phyloP scores from a whole-genome alignment of 2,329 filamentous ascomycete species.

The Cytospora paraplurivora region DNA sequence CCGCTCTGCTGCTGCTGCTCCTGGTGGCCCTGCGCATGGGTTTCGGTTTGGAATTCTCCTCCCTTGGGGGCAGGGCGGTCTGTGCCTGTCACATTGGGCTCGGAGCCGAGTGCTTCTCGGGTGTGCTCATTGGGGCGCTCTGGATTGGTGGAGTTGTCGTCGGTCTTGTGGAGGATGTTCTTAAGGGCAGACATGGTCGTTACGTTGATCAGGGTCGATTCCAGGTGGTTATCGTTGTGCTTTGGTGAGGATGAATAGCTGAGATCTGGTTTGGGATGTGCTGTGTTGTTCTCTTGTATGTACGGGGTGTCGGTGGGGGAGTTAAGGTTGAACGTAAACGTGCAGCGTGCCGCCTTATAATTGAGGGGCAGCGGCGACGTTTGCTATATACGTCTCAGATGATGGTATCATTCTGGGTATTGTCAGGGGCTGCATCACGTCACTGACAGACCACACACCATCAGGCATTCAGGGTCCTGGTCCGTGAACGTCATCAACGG shows the following conservation, averaged over 20 bases:
- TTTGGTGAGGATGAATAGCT: background rate
- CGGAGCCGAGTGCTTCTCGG: conserved; percentile 15
- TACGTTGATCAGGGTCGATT: background rate
- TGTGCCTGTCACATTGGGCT: conserved; percentile 22
- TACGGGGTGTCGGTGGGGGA: background rate
- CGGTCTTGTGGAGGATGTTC: conserved; percentile 22
- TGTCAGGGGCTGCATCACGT: background rate
- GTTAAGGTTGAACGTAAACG: no score
- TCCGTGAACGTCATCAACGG: background rate
- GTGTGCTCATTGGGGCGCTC: conserved; percentile 18
- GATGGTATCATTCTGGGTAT: background rate
- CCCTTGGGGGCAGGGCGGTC: conserved; percentile 13
- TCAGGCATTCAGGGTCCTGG: background rate
- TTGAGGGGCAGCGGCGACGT: background rate
- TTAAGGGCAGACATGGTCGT: conserved; percentile 27
- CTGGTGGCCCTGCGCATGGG: background rate
- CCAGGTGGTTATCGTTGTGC: background rate
- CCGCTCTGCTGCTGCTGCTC: background rate
- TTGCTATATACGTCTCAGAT: no score
- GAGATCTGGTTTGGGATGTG: background rate
- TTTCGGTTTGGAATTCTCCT: background rate
- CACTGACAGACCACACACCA: background rate
- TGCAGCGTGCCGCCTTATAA: no score
- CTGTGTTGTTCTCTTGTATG: background rate
- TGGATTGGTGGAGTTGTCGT: background rate